Evolutionary conservation across 768 basidiomycete genomes (phyloP), one percentile per base, ranked within the genome.

Genomic region (Chiua virens): DNA sequence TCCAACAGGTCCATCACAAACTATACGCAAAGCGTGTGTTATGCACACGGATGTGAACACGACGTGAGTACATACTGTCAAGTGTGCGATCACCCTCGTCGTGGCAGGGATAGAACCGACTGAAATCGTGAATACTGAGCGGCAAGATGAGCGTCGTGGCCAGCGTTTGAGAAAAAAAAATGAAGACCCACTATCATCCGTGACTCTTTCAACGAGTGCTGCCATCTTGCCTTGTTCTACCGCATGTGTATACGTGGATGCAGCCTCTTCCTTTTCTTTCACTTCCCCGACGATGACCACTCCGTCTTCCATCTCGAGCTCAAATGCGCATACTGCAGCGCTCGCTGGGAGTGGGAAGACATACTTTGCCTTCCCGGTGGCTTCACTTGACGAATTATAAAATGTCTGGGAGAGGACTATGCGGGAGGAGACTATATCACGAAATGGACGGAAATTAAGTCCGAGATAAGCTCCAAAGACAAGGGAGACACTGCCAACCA

Each of bases 311-410:
- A 73, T 69, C 35, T 67, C 68, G 63, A 83, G 74, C 30, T 74
- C 67, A 57, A 86, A 86, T 0, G 73, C 75, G 52, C 80, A 83
- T 9, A 83, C 72, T 0, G 80, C 81, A 0, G 77, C 78, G 27
- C 68, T 71, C 1, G 75, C 78, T 0, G 83, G 85, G 7, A 85
- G 72, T 9, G 83, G 82, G 54, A 86, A 85, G 35, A 75, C 70
- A 61, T 83, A 86, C 30, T 78, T 73, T 23, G 78, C 79, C 41
- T 75, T 68, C 36, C 64, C 61, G 0, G 80, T 81, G 2, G 72
- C 59, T 32, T 51, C 53, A 9, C 64, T 59, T 4, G 68, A 66
- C 0, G 69, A 55, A 51, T 81, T 81, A 15, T 47, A 60, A 73
- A n/a, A 81, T 0, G 61, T 63, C 46, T 80, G 79, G 1, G 55